A percentile compares a stretch with the other conserved stretches of the same genome.
phyloP scores from a whole-genome alignment of 352 stramenopile genomes.

The Thalassiosira exigua region DNA sequence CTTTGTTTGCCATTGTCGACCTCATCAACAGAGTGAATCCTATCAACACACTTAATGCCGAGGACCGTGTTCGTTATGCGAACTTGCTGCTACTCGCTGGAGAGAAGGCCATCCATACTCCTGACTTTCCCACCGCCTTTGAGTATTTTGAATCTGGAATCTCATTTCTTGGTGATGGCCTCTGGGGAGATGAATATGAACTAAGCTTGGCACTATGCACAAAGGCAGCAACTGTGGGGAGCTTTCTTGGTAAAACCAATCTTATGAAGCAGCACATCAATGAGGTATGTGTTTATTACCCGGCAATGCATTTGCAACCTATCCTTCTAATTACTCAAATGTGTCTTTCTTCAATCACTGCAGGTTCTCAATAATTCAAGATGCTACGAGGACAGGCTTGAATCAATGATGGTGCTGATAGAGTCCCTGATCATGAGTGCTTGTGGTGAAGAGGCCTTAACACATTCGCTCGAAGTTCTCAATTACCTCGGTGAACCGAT shows the following conservation, averaged over 20 bases:
- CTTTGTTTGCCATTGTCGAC: slow-evolving; percentile 31
- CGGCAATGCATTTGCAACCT: no score
- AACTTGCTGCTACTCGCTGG: slow-evolving; percentile 27
- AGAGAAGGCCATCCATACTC: slow-evolving; percentile 24
- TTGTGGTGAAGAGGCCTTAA: slow-evolving; percentile 1
- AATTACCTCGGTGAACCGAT: slow-evolving; percentile 34
- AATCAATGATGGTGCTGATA: slow-evolving; percentile 19
- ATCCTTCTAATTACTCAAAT: no score
- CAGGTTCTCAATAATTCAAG: slow-evolving; percentile 18
- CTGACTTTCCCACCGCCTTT: slow-evolving; percentile 30
- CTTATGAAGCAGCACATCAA: slow-evolving; percentile 23
- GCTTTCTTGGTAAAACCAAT: slow-evolving; percentile 10
- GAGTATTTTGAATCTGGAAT: slow-evolving; percentile 35
- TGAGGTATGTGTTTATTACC: no score
- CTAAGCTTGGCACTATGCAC: slow-evolving; percentile 37
- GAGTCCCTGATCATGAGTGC: slow-evolving; percentile 1
- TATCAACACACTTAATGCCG: background rate
- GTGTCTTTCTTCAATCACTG: no score
- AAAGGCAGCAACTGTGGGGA: slow-evolving; percentile 14
- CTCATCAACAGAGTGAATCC: slow-evolving; percentile 25
- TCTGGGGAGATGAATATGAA: slow-evolving; percentile 26
- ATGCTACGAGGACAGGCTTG: slow-evolving; percentile 41
- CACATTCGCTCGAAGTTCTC: slow-evolving; percentile 14
- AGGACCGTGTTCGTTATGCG: slow-evolving; percentile 5
- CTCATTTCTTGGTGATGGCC: slow-evolving; percentile 21